phyloP scores from a whole-genome alignment of 2,329 filamentous ascomycete genomes.

The Lasiodiplodia gonubiensis region DNA sequence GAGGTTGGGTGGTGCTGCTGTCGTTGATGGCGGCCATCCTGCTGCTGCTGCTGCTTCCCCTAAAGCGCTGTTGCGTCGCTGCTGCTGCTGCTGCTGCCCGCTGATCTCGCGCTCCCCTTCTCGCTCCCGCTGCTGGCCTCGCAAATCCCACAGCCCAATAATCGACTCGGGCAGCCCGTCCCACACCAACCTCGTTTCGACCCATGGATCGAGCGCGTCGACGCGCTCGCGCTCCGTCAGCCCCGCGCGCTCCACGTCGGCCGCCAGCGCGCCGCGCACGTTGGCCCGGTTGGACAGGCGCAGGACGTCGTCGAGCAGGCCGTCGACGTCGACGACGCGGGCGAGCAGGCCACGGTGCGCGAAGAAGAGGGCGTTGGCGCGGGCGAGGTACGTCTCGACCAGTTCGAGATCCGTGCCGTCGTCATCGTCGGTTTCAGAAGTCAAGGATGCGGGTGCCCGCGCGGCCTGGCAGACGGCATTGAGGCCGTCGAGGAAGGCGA shows the following conservation, averaged over 20 bases:
- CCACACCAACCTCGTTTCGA: slow-evolving; percentile 36
- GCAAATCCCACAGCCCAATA: slow-evolving; percentile 29
- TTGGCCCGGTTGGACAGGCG: slow-evolving; percentile 36
- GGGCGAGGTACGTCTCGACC: slow-evolving; percentile 38
- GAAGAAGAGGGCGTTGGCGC: slow-evolving; percentile 43
- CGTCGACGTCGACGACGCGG: slow-evolving; percentile 36
- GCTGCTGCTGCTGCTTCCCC: slow-evolving; percentile 32
- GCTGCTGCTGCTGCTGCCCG: not conserved
- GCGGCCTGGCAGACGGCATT: slow-evolving; percentile 38
- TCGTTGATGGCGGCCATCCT: not conserved
- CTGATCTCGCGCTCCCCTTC: not conserved
- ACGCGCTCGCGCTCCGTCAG: slow-evolving; percentile 34
- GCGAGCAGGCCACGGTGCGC: slow-evolving; percentile 39
- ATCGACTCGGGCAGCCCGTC: slow-evolving; percentile 33
- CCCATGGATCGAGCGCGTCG: slow-evolving; percentile 39
- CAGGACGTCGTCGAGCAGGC: slow-evolving; percentile 34
- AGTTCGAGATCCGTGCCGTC: slow-evolving; percentile 23
- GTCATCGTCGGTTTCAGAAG: not conserved
- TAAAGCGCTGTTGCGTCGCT: no score
- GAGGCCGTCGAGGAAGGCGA: slow-evolving; percentile 42
- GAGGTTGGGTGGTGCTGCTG: not conserved
- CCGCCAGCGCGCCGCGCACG: slow-evolving; percentile 17
- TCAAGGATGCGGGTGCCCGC: not conserved
- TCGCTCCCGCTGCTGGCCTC: not conserved
- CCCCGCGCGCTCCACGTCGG: slow-evolving; percentile 29